Conservation (phyloP, 192 early-diverging fungal species). For the Podila clonocystis region DNA sequence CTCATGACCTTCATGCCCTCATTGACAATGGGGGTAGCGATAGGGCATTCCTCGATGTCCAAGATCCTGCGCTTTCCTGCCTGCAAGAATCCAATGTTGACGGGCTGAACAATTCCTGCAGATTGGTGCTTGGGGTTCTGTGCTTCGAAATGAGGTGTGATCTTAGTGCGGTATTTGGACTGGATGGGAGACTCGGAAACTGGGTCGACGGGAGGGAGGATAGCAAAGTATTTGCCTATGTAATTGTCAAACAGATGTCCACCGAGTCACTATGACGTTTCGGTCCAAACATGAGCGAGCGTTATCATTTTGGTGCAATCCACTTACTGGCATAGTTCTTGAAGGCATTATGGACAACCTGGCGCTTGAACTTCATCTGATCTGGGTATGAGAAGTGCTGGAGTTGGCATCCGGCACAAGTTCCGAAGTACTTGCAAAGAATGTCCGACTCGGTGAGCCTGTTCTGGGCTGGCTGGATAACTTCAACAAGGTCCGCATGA, state of each 20-base stretch:
- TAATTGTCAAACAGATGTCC: background rate
- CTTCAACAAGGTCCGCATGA: constrained; percentile 44
- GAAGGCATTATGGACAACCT: constrained; percentile 63
- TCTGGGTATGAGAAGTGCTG: constrained; percentile 69
- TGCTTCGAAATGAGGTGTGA: constrained; percentile 72
- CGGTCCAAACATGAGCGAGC: too few relatives aligned
- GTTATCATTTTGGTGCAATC: too few relatives aligned
- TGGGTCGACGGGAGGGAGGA: constrained; percentile 49
- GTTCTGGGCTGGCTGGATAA: constrained; percentile 42
- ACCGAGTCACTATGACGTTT: too few relatives aligned
- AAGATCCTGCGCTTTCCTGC: constrained; percentile 67
- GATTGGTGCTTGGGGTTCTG: constrained; percentile 55
- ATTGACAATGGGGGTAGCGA: constrained; percentile 70
- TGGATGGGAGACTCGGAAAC: constrained; percentile 64
- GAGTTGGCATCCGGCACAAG: constrained; percentile 70
- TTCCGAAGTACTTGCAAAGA: constrained; percentile 66
- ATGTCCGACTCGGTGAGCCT: constrained; percentile 50
- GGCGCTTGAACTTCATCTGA: constrained; percentile 68
- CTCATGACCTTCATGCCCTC: constrained; percentile 58
- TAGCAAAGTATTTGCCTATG: constrained; percentile 52
- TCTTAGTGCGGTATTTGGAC: constrained; percentile 72
- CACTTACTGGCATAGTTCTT: constrained; percentile 45
- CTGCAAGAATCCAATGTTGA: constrained; percentile 65
- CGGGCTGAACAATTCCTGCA: constrained; percentile 26
- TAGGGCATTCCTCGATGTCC: constrained; percentile 73